phyloP scores from a whole-genome alignment of 1,284 basidiomycete genomes.

The Flammula alnicola region DNA sequence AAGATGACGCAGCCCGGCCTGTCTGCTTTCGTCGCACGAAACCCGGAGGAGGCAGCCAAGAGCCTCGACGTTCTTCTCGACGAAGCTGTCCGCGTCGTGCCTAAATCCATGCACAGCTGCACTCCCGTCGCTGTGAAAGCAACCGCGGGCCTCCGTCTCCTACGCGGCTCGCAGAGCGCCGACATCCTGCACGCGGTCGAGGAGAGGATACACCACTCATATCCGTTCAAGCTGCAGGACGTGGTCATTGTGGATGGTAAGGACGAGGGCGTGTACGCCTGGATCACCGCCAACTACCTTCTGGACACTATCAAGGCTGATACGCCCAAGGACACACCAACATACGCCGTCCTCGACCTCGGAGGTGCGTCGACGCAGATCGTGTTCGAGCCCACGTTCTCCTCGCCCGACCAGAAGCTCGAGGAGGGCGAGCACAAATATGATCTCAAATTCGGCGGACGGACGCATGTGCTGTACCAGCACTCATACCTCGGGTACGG shows the following conservation, averaged over 20 bases:
- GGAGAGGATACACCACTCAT: slow-evolving; percentile 62
- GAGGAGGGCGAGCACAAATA: slow-evolving; percentile 95
- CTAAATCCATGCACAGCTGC: slow-evolving; percentile 68
- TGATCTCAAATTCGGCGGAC: slow-evolving; percentile 78
- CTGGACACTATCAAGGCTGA: slow-evolving; percentile 73
- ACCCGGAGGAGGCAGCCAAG: slow-evolving; percentile 72
- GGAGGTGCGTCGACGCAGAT: slow-evolving; percentile 98
- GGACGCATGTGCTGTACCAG: slow-evolving; percentile 82
- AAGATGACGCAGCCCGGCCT: slow-evolving; percentile 84
- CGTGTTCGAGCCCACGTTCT: slow-evolving; percentile 88
- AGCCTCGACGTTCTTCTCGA: slow-evolving; percentile 85
- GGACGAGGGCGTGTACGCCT: slow-evolving; percentile 97
- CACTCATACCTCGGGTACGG: slow-evolving; percentile 98
- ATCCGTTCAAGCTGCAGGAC: slow-evolving; percentile 75
- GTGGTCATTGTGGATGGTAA: slow-evolving; percentile 95
- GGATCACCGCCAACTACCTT: slow-evolving; percentile 98
- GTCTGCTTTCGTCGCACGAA: slow-evolving; percentile 66
- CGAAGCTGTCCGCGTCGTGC: slow-evolving; percentile 81
- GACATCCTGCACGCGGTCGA: slow-evolving; percentile 85
- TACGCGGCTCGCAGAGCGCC: slow-evolving; percentile 69
- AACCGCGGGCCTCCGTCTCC: slow-evolving; percentile 87
- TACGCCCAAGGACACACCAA: slow-evolving; percentile 50
- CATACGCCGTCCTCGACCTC: slow-evolving; percentile 95
- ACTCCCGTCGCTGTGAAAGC: slow-evolving; percentile 95
- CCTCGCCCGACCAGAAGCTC: slow-evolving; percentile 51